Evolutionary conservation across 2,329 filamentous ascomycete genomes (phyloP).

Genomic region (Sporothrix mexicana): DNA sequence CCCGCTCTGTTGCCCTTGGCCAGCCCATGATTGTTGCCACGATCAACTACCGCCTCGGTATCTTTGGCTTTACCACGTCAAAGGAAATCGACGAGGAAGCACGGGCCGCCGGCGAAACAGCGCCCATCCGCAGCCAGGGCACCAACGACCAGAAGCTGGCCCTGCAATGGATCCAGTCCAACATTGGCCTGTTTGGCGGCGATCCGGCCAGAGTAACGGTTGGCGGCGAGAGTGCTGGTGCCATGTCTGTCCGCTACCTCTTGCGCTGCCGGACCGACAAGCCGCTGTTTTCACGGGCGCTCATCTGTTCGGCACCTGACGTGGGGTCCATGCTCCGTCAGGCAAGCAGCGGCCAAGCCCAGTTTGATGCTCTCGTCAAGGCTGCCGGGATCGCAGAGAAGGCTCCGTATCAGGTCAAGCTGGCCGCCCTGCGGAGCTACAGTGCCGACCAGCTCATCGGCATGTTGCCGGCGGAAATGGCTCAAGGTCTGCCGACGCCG

Average conservation of each 20-base stretch:
- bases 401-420: conserved; percentile 3
- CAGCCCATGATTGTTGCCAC: conserved; percentile 42
- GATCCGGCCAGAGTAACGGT: conserved; percentile 59
- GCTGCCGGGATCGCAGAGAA: neutral
- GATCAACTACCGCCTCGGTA: conserved; percentile 42
- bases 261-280: conserved; percentile 46
- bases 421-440: conserved; percentile 1
- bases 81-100: conserved; percentile 35
- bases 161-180: conserved; percentile 56
- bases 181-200: conserved; percentile 61
- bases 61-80: conserved; percentile 37
- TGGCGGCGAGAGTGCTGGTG: conserved; percentile 62
- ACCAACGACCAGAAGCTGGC: conserved; percentile 59
- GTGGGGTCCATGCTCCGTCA: neutral
- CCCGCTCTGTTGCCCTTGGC: conserved; percentile 39
- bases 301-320: conserved; percentile 38
- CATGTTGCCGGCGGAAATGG: neutral
- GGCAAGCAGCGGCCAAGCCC: conserved; percentile 18
- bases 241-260: conserved; percentile 53
- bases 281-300: conserved; percentile 49
- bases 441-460: conserved; percentile 14
- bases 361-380: conserved; percentile 30
- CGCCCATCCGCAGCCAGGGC: conserved; percentile 55
- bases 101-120: conserved; percentile 12
- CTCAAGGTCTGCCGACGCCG: neutral